Evolutionary conservation across 441 rosid genomes (phyloP).

Genomic region (Euphorbia celastroides): DNA sequence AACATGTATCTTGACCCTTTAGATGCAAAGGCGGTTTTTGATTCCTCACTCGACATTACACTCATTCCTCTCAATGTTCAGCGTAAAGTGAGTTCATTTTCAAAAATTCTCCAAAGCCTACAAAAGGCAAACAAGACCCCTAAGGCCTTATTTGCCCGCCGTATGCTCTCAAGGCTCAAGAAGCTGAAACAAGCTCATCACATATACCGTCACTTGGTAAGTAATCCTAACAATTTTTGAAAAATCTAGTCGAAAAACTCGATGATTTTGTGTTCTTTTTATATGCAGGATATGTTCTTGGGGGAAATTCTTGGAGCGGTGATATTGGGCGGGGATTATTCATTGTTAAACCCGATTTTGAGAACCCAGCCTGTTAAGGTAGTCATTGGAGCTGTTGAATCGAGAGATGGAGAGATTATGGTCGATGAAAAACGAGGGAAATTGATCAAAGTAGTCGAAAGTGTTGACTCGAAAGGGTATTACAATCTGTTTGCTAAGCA

Average conservation of each 20-base stretch:
- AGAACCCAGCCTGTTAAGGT: constrained; percentile 39
- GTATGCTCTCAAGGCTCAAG: constrained; percentile 46
- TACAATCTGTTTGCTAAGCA: constrained; percentile 39
- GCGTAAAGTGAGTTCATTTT: constrained; percentile 40
- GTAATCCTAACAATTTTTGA: neutral
- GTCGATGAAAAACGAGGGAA: constrained; percentile 23
- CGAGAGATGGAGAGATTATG: constrained; percentile 46
- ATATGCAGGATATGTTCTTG: constrained; percentile 60
- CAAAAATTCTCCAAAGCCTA: constrained; percentile 28
- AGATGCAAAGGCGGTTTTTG: constrained; percentile 64
- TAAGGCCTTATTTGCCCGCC: constrained; percentile 47
- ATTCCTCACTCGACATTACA: constrained; percentile 55
- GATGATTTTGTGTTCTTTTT: constrained; percentile 2
- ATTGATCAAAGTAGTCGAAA: constrained; percentile 38
- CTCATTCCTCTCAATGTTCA: constrained; percentile 66
- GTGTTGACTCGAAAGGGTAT: constrained; percentile 33
- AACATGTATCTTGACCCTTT: constrained; percentile 81
- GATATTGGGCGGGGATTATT: constrained; percentile 34
- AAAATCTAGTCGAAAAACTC: neutral
- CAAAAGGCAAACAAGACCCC: constrained; percentile 33
- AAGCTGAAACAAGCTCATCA: constrained; percentile 37
- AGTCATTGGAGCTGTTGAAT: constrained; percentile 45
- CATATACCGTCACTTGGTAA: constrained; percentile 66
- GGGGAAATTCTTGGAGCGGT: constrained; percentile 88
- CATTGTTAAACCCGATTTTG: constrained; percentile 34